Conservation (phyloP, 768 basidiomycete genomes). For the Leccinellum luteum region DNA sequence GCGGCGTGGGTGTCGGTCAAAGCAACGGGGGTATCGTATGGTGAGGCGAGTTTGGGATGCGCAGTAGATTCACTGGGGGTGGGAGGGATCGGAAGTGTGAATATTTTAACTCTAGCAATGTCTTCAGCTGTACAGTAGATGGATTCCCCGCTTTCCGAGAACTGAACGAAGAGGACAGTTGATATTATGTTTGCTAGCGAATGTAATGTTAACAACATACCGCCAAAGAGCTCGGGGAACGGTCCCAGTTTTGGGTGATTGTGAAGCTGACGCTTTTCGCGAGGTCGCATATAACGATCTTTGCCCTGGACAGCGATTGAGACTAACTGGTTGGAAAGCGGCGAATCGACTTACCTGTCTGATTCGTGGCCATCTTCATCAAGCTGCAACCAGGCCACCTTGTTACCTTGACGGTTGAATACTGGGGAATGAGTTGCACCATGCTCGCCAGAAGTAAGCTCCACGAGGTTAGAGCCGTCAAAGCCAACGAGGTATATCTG, state of each 20-base stretch:
- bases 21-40: conserved; percentile 52
- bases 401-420: conserved; percentile 63
- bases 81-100: conserved; percentile 61
- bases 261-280: conserved; percentile 63
- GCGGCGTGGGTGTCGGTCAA: conserved; percentile 59
- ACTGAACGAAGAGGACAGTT: conserved; percentile 40
- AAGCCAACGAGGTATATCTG: conserved; percentile 74
- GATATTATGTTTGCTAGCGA: not conserved
- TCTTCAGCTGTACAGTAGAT: conserved; percentile 80
- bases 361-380: conserved; percentile 87
- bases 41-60: conserved; percentile 39
- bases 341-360: conserved; percentile 52
- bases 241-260: conserved; percentile 83
- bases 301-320: conserved; percentile 44
- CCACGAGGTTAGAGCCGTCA: conserved; percentile 49
- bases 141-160: conserved; percentile 65
- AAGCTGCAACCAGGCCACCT: conserved; percentile 86
- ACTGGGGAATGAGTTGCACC: conserved; percentile 78
- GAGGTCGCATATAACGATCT: conserved; percentile 79
- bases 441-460: conserved; percentile 81
- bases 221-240: conserved; percentile 47
- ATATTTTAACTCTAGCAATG: conserved; percentile 73
- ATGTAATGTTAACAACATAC: conserved; percentile 4
- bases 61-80: conserved; percentile 56
- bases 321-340: not conserved